A percentile compares a stretch with the other conserved stretches of the same genome.
Conservation (phyloP, 805 yeast genomes). For the Saccharomycopsis fermentans region DNA sequence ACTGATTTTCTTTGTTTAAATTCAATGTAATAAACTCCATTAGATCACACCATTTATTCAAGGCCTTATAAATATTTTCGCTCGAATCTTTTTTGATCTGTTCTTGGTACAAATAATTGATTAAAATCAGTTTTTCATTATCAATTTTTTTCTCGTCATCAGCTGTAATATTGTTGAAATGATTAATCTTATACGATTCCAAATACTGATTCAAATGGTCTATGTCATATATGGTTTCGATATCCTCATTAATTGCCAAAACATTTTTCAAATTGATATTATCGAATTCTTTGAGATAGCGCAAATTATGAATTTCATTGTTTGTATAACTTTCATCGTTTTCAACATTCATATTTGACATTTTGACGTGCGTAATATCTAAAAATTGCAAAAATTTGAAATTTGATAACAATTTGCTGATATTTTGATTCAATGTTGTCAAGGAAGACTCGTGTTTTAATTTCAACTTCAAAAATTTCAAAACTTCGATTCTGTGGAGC, state of each 20-base stretch:
- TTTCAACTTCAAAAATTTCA: constrained; percentile 63
- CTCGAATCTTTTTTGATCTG: neutral
- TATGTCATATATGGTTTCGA: neutral
- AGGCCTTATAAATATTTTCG: neutral
- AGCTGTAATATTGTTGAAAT: neutral
- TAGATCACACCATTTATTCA: neutral
- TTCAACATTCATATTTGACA: constrained; percentile 21
- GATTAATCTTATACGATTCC: neutral
- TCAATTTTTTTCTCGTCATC: neutral
- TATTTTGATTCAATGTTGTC: constrained; percentile 40
- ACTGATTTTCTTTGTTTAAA: neutral
- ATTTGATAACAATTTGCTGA: constrained; percentile 26
- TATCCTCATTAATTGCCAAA: neutral
- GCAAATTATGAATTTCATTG: neutral
- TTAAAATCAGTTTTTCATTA: neutral
- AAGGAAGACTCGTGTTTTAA: constrained; percentile 45
- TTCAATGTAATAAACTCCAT: neutral
- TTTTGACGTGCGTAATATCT: constrained; percentile 56
- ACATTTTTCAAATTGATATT: neutral
- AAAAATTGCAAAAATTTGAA: constrained; percentile 55
- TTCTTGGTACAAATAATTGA: neutral
- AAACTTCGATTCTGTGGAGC: constrained; percentile 45
- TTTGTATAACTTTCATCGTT: neutral
- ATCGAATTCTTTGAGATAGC: neutral
- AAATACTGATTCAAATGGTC: neutral